A percentile compares a stretch with the other conserved stretches of the same genome.
Evolutionary conservation across 345 rosid genomes (phyloP).

Genomic region (Euphorbia pulcherrima): DNA sequence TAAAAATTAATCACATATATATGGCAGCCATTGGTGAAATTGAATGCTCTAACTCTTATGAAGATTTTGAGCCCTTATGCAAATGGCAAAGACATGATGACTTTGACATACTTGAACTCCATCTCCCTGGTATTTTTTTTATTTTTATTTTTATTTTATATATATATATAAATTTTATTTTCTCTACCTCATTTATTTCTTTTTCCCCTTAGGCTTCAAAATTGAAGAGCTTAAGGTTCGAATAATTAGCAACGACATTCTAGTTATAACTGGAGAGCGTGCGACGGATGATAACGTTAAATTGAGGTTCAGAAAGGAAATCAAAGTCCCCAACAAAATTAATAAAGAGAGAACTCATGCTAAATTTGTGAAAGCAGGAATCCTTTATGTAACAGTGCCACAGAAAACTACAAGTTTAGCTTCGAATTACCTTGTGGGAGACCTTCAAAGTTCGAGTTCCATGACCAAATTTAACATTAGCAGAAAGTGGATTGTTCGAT

Average conservation of each 20-base stretch:
- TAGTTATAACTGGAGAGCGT: conserved; percentile 42
- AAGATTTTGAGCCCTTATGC: conserved; percentile 52
- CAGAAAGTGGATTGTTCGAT: neutral
- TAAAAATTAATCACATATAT: neutral
- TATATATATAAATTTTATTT: no score
- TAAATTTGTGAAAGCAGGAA: conserved; percentile 4
- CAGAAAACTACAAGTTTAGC: neutral
- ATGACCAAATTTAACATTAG: neutral
- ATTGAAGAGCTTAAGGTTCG: conserved; percentile 44
- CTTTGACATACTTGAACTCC: conserved; percentile 35
- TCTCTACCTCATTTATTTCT: no score
- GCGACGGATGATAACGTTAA: conserved; percentile 12
- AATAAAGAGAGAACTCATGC: conserved; percentile 39
- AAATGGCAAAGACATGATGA: conserved; percentile 34
- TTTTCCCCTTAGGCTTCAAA: conserved; percentile 33
- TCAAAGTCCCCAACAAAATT: conserved; percentile 27
- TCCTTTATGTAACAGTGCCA: neutral
- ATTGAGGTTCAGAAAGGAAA: conserved; percentile 42
- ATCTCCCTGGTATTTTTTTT: conserved; percentile 36
- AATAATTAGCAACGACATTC: conserved; percentile 22
- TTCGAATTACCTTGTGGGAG: conserved; percentile 1
- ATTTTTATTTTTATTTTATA: neutral
- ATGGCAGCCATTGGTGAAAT: conserved; percentile 5
- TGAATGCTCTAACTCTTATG: conserved; percentile 20
- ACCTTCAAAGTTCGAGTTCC: neutral